A percentile compares a stretch with the other conserved stretches of the same genome.
phyloP scores from a whole-genome alignment of 371 early-diverging fungal genomes.

The Zancudomyces culisetae region DNA sequence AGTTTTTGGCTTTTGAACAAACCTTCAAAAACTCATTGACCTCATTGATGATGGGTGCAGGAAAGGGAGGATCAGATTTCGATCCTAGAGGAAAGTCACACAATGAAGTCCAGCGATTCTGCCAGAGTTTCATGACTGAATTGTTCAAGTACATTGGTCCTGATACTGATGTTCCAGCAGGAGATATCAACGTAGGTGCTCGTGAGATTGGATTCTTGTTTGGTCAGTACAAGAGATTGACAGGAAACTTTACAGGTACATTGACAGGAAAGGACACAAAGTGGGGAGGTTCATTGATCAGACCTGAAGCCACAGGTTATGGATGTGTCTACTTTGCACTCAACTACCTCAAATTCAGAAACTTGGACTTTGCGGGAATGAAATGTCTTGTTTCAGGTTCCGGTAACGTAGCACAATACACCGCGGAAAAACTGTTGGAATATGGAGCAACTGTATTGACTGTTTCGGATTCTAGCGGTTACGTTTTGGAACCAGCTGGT shows the following conservation, averaged over 20 bases:
- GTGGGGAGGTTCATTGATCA: constrained; percentile 28
- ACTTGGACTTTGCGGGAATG: constrained; percentile 22
- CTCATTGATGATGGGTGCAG: constrained; percentile 27
- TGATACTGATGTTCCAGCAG: constrained; percentile 25
- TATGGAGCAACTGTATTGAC: constrained; percentile 24
- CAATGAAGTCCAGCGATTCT: constrained; percentile 26
- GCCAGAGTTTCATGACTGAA: constrained; percentile 27
- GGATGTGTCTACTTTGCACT: constrained; percentile 29
- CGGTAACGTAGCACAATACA: constrained; percentile 27
- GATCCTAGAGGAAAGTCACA: constrained; percentile 25
- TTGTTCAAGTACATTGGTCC: constrained; percentile 26
- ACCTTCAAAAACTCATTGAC: constrained; percentile 29
- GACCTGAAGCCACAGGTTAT: constrained; percentile 28
- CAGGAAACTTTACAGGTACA: constrained; percentile 23
- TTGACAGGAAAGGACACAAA: constrained; percentile 25
- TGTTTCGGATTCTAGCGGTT: constrained; percentile 26
- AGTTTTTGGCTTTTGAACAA: constrained; percentile 28
- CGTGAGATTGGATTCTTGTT: constrained; percentile 27
- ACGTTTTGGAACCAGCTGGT: constrained; percentile 23
- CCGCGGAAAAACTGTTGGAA: constrained; percentile 25
- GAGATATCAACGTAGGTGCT: constrained; percentile 26
- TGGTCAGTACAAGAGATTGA: constrained; percentile 27
- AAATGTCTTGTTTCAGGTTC: constrained; percentile 25
- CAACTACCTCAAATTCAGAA: constrained; percentile 23
- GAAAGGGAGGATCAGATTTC: constrained; percentile 26